phyloP scores from a whole-genome alignment of 345 rosid genomes.

The Psidium friedrichsthalianum region DNA sequence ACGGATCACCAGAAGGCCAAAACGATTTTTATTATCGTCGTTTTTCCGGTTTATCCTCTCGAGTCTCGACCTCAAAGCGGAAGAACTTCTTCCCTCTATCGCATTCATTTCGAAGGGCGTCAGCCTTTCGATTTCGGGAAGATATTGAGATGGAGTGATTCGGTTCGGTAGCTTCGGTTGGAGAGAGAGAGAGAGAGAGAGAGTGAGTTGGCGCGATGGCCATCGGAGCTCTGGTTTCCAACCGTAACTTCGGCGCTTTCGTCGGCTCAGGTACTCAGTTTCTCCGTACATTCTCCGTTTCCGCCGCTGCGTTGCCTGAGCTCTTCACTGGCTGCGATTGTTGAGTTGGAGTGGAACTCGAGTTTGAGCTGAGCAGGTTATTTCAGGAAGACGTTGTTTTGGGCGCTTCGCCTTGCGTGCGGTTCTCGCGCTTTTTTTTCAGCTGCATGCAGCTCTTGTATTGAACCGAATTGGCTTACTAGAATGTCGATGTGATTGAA shows the following conservation, averaged over 20 bases:
- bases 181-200: neutral
- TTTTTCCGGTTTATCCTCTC: neutral
- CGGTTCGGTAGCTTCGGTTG: neutral
- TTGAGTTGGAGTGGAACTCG: neutral
- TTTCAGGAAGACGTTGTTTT: neutral
- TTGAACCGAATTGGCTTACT: neutral
- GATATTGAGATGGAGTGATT: neutral
- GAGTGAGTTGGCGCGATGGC: conserved; percentile 30
- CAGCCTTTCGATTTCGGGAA: neutral
- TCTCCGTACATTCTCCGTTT: neutral
- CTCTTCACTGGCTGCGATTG: neutral
- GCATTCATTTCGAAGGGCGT: too few relatives aligned
- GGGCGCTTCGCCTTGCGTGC: neutral
- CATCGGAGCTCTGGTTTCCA: conserved; percentile 66
- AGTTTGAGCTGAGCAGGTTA: neutral
- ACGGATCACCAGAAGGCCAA: neutral
- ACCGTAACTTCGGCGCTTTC: conserved; percentile 46
- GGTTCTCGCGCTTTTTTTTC: neutral
- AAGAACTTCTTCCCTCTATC: neutral
- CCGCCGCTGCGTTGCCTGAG: neutral
- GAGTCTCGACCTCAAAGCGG: neutral
- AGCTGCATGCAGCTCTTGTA: neutral
- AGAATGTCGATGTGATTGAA: neutral
- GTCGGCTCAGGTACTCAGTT: conserved; percentile 41
- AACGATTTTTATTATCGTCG: too few relatives aligned